Conservation (phyloP, 2,329 filamentous ascomycete genomes). For the Trichoderma sp. region DNA sequence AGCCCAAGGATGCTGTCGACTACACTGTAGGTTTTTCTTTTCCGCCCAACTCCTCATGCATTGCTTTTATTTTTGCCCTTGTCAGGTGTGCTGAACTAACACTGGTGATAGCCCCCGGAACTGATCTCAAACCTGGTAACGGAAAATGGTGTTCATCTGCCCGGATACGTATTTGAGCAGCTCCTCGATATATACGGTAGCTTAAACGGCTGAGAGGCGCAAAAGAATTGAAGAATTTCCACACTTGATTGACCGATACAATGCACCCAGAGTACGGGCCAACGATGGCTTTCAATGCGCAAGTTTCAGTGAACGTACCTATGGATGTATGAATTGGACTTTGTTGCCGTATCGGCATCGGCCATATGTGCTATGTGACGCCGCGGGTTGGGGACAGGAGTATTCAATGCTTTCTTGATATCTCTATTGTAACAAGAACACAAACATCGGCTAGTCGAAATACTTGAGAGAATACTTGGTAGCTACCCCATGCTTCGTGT, state of each 20-base stretch:
- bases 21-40: constrained; percentile 56
- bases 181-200: constrained; percentile 62
- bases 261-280: not conserved
- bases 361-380: not conserved
- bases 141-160: constrained; percentile 69
- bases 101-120: constrained; percentile 54
- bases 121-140: constrained; percentile 72
- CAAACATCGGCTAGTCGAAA: too few species aligned
- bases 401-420: not conserved
- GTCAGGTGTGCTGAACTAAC: constrained; percentile 26
- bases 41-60: not conserved
- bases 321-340: not conserved
- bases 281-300: not conserved
- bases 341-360: not conserved
- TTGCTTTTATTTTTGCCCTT: not conserved
- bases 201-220: constrained; percentile 35
- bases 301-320: not conserved
- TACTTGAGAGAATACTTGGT: too few species aligned
- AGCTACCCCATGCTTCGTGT: too few species aligned
- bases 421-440: not conserved
- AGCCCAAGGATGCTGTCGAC: constrained; percentile 61
- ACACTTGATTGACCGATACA: not conserved
- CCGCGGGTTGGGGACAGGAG: not conserved
- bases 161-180: constrained; percentile 68
- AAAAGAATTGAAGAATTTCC: not conserved